A percentile compares a stretch with the other conserved stretches of the same genome.
These are phyloP conservation scores for Candida incommunis DNA, from an alignment of 805 yeast species.

Conservation along the genomic window DNA sequence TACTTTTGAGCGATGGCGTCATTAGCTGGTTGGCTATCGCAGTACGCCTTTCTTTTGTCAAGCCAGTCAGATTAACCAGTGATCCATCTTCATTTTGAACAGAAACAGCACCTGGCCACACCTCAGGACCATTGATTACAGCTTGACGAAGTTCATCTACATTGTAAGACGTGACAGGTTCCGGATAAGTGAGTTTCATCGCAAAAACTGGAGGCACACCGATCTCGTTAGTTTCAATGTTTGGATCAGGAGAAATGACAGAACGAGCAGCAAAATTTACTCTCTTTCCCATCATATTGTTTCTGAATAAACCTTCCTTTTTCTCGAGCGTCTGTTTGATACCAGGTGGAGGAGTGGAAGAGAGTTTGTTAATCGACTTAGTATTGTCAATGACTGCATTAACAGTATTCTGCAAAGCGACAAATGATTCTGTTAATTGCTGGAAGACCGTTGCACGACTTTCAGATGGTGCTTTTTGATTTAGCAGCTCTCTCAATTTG, in stretches of 20 bases:
- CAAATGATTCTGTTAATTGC: constrained; percentile 90
- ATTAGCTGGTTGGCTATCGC: constrained; percentile 87
- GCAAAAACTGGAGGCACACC: constrained; percentile 99
- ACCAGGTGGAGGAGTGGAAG: constrained; percentile 71
- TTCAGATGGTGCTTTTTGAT: constrained; percentile 42
- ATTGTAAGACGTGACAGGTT: constrained; percentile 89
- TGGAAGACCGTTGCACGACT: constrained; percentile 69
- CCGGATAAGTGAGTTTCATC: constrained; percentile 88
- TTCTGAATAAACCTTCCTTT: constrained; percentile 96
- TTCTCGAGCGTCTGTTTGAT: constrained; percentile 94
- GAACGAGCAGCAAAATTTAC: constrained; percentile 98
- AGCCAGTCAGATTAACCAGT: constrained; percentile 64
- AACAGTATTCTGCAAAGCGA: constrained; percentile 87
- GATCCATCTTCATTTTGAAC: constrained; percentile 93
- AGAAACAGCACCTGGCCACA: constrained; percentile 98
- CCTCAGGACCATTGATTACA: constrained; percentile 92
- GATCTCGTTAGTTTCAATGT: constrained; percentile 91
- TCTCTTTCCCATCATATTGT: constrained; percentile 99
- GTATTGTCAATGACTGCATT: constrained; percentile 88
- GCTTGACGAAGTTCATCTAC: constrained; percentile 85
- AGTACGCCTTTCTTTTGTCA: constrained; percentile 87
- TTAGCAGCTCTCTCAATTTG: constrained; percentile 49
- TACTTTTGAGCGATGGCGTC: constrained; percentile 51
- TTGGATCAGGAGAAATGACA: constrained; percentile 98
- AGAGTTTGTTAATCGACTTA: constrained; percentile 49